Conservation (phyloP, 1,139 yeast species). For the Yamadazyma pseudoaaseri region DNA sequence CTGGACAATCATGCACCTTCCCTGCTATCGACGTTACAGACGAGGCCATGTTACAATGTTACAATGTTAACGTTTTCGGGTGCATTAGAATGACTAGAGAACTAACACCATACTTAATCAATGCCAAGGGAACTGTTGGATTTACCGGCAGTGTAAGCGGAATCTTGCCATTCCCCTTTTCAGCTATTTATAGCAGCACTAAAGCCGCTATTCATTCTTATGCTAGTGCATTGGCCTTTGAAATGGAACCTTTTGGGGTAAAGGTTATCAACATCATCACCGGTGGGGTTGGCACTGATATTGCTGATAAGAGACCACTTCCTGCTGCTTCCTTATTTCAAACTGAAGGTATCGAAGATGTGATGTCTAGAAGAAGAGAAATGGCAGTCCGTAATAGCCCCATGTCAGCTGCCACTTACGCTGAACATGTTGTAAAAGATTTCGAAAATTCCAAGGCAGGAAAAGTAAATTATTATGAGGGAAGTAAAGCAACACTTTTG, state of each 20-base stretch:
- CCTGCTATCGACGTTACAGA: conserved; percentile 71
- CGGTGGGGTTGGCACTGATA: conserved; percentile 66
- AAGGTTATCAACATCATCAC: conserved; percentile 49
- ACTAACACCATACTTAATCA: conserved; percentile 55
- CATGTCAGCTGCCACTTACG: conserved; percentile 56
- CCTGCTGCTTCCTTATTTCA: conserved; percentile 57
- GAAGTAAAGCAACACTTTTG: conserved; percentile 45
- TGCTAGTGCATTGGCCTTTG: conserved; percentile 61
- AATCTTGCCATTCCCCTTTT: conserved; percentile 66
- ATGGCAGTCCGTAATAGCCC: conserved; percentile 66
- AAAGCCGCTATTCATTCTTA: conserved; percentile 80
- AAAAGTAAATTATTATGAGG: conserved; percentile 51
- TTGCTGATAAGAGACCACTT: conserved; percentile 50
- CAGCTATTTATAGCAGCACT: conserved; percentile 64
- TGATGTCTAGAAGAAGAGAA: conserved; percentile 51
- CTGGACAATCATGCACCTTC: conserved; percentile 61
- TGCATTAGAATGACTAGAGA: conserved; percentile 65
- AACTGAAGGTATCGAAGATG: conserved; percentile 46
- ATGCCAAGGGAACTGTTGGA: conserved; percentile 67
- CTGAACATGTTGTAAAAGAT: conserved; percentile 52
- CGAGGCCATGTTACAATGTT: conserved; percentile 52
- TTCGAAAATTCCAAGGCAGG: conserved; percentile 39
- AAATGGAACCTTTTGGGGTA: conserved; percentile 72
- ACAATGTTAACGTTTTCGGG: conserved; percentile 69
- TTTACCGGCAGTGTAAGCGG: conserved; percentile 79